Evolutionary conservation across 139 green algal genomes (phyloP), one percentile per base, ranked within the genome.

Genomic region (Chlamydomonas schloesseri): DNA sequence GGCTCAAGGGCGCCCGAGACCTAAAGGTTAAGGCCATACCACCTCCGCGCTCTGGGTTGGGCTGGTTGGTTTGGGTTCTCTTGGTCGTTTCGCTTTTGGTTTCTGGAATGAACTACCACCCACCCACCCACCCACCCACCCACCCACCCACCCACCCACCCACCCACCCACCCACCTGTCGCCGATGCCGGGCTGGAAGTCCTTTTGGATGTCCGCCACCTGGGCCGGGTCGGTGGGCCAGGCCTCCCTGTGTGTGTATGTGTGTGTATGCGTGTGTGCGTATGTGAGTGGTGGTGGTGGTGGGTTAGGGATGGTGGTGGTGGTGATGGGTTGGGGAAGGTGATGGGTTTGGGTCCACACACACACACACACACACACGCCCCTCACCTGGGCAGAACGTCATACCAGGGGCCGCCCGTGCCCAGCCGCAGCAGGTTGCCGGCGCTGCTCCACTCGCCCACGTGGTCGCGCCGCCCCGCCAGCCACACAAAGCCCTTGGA

Each of bases 401-500:
- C 90, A 89, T 93, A 97, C 93, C 95, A 97, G n/a, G 92, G 93
- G 1, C 84, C 89, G 33, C 94, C 95, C 14, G 89, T 94, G 11
- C 58, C 74, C 58, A 96, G 87, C 64, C 88, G 88, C 84, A 97
- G 67, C 55, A 96, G 77, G 18, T 87, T 84, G 1, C 95, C 95
- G 6, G 95, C 92, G 53, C 89, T 84, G 86, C 90, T 96, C 94
- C 95, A 96, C 53, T 97, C 92, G 17, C 89, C 94, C 36, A 87
- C 84, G 75, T 95, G 55, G n/a, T 94, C 88, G 57, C 92, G 72
- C 0, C 94, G 75, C 10, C 87, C 87, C 0, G 90, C 90, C 84
- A 97, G 73, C 94, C 94, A 98, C 53, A 91, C 86, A 81, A 94
- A 97, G 58, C 95, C 95, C 89, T 98, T 97, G 72, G 84, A 92